Conservation (phyloP, 257 asterid genomes). For the Nicotiana sylvestris region DNA sequence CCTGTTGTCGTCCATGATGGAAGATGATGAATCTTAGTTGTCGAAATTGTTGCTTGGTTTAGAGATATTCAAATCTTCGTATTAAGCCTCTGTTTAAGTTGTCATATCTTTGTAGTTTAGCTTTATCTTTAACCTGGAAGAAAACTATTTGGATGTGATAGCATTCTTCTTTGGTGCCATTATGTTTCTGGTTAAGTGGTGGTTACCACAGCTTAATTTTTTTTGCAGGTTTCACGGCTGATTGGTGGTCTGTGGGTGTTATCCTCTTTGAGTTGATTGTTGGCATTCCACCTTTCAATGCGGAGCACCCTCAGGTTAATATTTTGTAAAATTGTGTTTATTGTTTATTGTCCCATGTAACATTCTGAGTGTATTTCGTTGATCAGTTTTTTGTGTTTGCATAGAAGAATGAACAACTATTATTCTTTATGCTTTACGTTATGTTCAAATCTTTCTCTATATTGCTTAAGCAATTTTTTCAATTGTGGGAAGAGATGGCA, state of each 20-base stretch:
- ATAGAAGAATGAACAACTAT: background rate
- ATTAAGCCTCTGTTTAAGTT: background rate
- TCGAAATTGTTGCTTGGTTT: background rate
- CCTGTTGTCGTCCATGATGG: slow-evolving; percentile 59
- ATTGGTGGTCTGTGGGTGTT: slow-evolving; percentile 99
- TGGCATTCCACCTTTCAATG: slow-evolving; percentile 99
- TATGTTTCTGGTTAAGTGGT: background rate
- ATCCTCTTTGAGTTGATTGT: slow-evolving; percentile 91
- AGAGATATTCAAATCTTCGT: background rate
- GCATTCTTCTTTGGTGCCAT: background rate
- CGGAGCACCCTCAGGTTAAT: slow-evolving; percentile 96
- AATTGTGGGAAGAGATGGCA: background rate
- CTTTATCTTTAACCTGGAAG: background rate
- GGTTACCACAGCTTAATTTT: background rate
- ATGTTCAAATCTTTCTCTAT: background rate
- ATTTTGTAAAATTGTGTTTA: slow-evolving; percentile 8
- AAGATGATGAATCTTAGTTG: slow-evolving; percentile 73
- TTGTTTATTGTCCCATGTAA: background rate
- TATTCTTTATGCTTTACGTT: background rate
- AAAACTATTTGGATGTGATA: background rate
- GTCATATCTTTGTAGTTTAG: background rate
- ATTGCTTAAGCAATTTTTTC: background rate
- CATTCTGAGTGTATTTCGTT: background rate
- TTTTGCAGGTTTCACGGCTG: slow-evolving; percentile 79
- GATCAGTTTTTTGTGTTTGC: background rate